Evolutionary conservation across 2,329 filamentous ascomycete genomes (phyloP).

Genomic region (Xenosphaeropsis pyriputrescens): DNA sequence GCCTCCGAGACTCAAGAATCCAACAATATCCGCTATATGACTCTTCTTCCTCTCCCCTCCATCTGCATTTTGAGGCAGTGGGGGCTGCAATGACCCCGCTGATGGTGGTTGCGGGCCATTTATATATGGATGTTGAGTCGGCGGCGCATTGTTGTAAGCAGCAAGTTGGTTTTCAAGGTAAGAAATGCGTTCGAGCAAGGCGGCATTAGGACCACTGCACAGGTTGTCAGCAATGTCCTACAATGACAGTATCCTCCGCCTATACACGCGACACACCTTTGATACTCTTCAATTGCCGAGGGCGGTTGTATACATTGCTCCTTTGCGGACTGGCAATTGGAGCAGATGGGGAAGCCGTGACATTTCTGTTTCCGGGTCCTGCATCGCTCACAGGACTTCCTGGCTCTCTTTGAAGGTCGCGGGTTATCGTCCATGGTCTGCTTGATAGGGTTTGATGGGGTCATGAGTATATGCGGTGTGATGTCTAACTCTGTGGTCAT

Average conservation of each 20-base stretch:
- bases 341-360: slow-evolving; percentile 12
- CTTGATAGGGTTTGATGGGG: too few relatives aligned
- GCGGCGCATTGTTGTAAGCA: slow-evolving; percentile 8
- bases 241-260: neutral
- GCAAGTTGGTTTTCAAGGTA: slow-evolving; percentile 13
- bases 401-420: slow-evolving; percentile 12
- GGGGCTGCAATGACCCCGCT: slow-evolving; percentile 1
- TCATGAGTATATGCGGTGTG: too few relatives aligned
- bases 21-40: slow-evolving; percentile 29
- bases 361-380: slow-evolving; percentile 13
- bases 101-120: neutral
- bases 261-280: slow-evolving; percentile 6
- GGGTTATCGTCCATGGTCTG: slow-evolving; percentile 11
- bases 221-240: too few relatives aligned
- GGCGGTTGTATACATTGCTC: slow-evolving; percentile 13
- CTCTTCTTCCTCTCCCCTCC: slow-evolving; percentile 4
- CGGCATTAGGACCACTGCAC: slow-evolving; percentile 11
- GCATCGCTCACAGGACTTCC: slow-evolving; percentile 13
- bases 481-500: too few relatives aligned
- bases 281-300: slow-evolving; percentile 14
- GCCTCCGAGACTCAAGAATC: slow-evolving; percentile 30
- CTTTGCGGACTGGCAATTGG: slow-evolving; percentile 12
- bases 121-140: slow-evolving; percentile 3
- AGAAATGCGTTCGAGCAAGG: slow-evolving; percentile 11
- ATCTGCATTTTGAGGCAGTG: slow-evolving; percentile 1